Base-by-base conservation (phyloP, 2,329 filamentous ascomycete species). In the Venturia carpophila region DNA sequence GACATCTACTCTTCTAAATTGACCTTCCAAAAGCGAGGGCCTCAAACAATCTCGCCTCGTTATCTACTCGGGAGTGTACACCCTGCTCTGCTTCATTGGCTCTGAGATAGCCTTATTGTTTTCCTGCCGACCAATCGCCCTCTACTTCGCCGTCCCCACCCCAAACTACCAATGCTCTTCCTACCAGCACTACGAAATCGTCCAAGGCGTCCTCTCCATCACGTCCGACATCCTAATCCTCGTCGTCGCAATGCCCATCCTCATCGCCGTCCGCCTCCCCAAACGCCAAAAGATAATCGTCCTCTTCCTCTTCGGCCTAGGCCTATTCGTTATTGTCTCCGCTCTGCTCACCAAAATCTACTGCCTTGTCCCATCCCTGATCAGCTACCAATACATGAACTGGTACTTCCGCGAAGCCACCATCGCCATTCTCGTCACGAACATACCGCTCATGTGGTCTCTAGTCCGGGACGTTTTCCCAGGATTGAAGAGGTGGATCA, bases 381-480 rank as follows among this genome's bases (percentile, higher is more conserved):
- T 58, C 37, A 37, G 52, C 17, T 58, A 58, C 30, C 5, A 58
- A 21, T 58, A 58, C 52, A 58, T 58, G 52, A 58, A 58, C 19
- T 58, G 52, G 52, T 58, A 58, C 52, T 58, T 58, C 11, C 52
- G 52, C 27, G 52, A 58, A 58, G 52, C 52, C 30, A 58, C 52
- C 19, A 58, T 58, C 52, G 52, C 52, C 19, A 37, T 58, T 1
- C n/a, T 58, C 6, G 52, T 58, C 30, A 58, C 52, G 30, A 58
- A 58, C 11, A 34, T 58, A 58, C 52, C 52, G 17, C 52, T 58
- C 30, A 37, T 19, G 9, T 58, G 52, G 52, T 37, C 27, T 30
- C n/a, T 58, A 19, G 7, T 58, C 37, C 52, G 52, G 10, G 52
- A 58, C 13, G 1, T 58, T n/a, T 58, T 58, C 30, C 52, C 52